Conservation (phyloP, 202 grass and related monocot genomes). For the Panicum hallii region DNA sequence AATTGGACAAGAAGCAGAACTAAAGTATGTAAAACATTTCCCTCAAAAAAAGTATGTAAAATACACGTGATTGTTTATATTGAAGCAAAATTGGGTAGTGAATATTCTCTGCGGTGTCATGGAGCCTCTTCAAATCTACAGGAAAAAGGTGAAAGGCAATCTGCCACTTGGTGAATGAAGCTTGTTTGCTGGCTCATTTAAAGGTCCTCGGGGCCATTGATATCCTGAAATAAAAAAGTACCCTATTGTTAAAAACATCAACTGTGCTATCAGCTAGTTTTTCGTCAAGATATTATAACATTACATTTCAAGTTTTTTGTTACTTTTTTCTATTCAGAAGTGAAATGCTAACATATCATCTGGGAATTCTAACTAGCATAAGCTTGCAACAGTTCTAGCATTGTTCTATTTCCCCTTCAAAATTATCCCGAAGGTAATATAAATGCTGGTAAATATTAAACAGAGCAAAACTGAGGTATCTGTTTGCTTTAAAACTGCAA, state of each 20-base stretch:
- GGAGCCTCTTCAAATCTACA: constrained; percentile 43
- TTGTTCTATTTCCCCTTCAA: background rate
- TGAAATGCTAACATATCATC: background rate
- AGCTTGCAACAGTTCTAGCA: background rate
- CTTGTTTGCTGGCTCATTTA: constrained; percentile 30
- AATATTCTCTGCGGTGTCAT: constrained; percentile 40
- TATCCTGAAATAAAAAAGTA: constrained; percentile 56
- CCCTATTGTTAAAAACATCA: constrained; percentile 23
- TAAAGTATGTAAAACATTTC: constrained; percentile 23
- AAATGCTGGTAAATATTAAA: constrained; percentile 20
- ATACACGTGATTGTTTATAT: background rate
- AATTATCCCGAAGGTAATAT: constrained; percentile 2
- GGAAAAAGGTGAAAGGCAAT: constrained; percentile 18
- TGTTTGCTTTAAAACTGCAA: constrained; percentile 31
- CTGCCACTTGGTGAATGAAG: constrained; percentile 13
- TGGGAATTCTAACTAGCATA: background rate
- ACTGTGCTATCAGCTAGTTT: background rate
- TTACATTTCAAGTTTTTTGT: background rate
- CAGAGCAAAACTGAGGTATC: background rate
- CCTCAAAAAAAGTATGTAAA: background rate
- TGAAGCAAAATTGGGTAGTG: constrained; percentile 36
- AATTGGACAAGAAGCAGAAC: constrained; percentile 13
- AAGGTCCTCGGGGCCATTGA: constrained; percentile 66
- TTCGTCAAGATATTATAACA: background rate
- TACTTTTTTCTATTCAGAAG: background rate